phyloP scores from a whole-genome alignment of 1,139 yeast genomes.

The Protomyces pachydermus region DNA sequence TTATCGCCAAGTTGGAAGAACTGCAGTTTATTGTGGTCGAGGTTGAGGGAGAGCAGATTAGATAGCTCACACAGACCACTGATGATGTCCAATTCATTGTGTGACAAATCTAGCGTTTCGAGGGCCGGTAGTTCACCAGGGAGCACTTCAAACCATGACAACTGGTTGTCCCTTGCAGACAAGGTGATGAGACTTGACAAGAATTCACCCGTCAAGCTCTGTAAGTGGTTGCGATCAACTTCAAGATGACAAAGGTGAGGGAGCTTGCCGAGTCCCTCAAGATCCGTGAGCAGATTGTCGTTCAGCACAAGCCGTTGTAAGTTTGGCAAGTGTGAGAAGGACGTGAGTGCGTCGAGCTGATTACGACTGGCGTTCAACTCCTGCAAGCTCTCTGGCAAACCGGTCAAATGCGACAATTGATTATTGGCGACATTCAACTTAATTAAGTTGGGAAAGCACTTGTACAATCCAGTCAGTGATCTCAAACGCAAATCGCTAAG shows the following conservation, averaged over 20 bases:
- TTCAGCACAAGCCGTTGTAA: slow-evolving; percentile 39
- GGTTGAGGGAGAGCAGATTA: slow-evolving; percentile 29
- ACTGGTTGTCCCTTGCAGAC: slow-evolving; percentile 35
- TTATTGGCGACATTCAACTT: slow-evolving; percentile 39
- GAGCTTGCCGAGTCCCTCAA: slow-evolving; percentile 34
- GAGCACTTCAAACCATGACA: slow-evolving; percentile 34
- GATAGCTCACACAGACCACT: slow-evolving; percentile 34
- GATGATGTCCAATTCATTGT: slow-evolving; percentile 35
- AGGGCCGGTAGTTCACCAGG: slow-evolving; percentile 30
- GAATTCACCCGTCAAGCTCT: slow-evolving; percentile 36
- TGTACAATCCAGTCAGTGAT: slow-evolving; percentile 39
- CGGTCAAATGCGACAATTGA: slow-evolving; percentile 39
- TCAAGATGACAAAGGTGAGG: slow-evolving; percentile 38
- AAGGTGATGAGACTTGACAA: slow-evolving; percentile 38
- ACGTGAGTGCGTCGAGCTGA: slow-evolving; percentile 35
- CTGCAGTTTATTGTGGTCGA: slow-evolving; percentile 30
- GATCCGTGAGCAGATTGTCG: slow-evolving; percentile 38
- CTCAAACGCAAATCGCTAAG: slow-evolving; percentile 37
- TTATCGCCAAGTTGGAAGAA: slow-evolving; percentile 9
- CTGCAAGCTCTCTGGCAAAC: slow-evolving; percentile 38
- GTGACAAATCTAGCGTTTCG: slow-evolving; percentile 35
- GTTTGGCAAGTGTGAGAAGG: slow-evolving; percentile 37
- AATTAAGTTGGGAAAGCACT: slow-evolving; percentile 40
- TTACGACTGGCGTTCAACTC: slow-evolving; percentile 38
- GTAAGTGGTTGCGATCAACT: slow-evolving; percentile 36